phyloP scores from a whole-genome alignment of 2,329 filamentous ascomycete genomes.

The Talaromyces sp. region DNA sequence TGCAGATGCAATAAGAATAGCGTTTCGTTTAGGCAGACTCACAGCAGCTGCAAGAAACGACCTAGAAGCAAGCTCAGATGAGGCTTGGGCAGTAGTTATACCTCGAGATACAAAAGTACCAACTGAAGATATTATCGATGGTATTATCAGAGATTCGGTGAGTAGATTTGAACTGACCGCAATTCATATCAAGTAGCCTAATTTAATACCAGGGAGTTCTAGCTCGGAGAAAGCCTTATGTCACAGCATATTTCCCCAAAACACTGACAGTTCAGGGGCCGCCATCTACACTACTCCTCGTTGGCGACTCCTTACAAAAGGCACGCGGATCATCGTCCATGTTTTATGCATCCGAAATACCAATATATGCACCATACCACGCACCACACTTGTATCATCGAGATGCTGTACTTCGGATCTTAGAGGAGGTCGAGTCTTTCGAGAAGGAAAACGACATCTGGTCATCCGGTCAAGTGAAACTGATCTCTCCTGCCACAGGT shows the following conservation, averaged over 20 bases:
- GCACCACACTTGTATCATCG: constrained; percentile 50
- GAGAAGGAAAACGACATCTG: not conserved
- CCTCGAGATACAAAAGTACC: not conserved
- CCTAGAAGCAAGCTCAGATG: not conserved
- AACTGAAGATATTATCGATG: not conserved
- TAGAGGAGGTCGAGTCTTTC: not conserved
- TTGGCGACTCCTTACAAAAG: not conserved
- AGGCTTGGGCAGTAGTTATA: not conserved
- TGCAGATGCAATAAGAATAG: not conserved
- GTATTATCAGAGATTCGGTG: not conserved
- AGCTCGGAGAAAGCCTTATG: constrained; percentile 41
- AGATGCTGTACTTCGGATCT: not conserved
- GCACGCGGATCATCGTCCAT: not conserved
- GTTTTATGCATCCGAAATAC: constrained; percentile 27
- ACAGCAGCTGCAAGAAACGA: not conserved
- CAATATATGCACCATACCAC: constrained; percentile 58
- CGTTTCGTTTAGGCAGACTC: not conserved
- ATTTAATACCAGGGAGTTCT: not conserved
- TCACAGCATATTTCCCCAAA: constrained; percentile 57
- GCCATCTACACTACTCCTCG: constrained; percentile 29
- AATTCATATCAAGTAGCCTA: not conserved
- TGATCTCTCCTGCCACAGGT: not conserved
- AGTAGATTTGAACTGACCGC: not conserved
- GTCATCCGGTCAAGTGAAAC: not conserved
- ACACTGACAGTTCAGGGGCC: constrained; percentile 59